Base-by-base conservation (phyloP, 2,329 filamentous ascomycete species). In the Botrytis medusae region DNA sequence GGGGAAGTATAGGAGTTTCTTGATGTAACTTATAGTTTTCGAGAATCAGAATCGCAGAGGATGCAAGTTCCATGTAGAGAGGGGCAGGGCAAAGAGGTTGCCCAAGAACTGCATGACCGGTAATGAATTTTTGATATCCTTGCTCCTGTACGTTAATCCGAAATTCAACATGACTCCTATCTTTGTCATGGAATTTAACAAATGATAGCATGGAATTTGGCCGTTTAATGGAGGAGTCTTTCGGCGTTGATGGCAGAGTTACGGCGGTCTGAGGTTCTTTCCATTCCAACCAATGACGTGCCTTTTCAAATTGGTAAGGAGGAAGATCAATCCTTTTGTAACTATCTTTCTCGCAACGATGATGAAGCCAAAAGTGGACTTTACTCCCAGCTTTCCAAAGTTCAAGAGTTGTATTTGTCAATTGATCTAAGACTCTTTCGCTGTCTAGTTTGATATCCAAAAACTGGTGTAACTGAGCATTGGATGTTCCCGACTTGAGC, bases 311-410 rank as follows among this genome's bases (percentile, higher is more conserved):
- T 54, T 69, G 67, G 12, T 69, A 69, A 18, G 51, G 67, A 22
- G 67, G 67, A 7, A 69, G 9, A n/a, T 73, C 51, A 2, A 80
- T 3, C 5, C 57, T 64, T 3, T 61, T 61, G 54, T 78, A 81
- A 0, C 76, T 69, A 2, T n/a, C 18, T 48, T 68, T 76, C 69
- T 54, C 48, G 25, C 48, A 54, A 14, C 25, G 48, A 16, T 54
- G 48, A n/a, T 54, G 48, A n/a, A 54, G 48, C 48, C 48, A 54
- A 54, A 54, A 54, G 25, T 54, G 48, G 12, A 14, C 48, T n/a
- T n/a, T 54, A 54, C 12, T 14, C 12, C 48, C 48, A 54, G 25
- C 25, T 54, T 54, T 54, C 48, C 48, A 54, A 54, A 54, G 25
- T 54, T 54, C 48, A 54, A 54, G 25, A n/a, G 48, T 54, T 12